phyloP scores from a whole-genome alignment of 1,139 yeast species.

The Pichia sp. region DNA sequence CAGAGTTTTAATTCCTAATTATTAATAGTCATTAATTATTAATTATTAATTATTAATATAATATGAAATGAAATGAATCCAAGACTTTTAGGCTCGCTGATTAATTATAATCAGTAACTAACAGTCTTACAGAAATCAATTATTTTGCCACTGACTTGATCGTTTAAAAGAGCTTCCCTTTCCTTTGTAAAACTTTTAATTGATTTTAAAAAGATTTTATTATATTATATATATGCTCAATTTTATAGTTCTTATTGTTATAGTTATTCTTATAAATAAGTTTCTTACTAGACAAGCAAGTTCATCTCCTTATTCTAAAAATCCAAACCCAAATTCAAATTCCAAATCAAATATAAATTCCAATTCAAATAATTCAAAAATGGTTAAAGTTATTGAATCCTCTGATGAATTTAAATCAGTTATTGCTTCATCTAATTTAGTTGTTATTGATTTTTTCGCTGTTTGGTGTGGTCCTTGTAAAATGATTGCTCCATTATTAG shows the following conservation, averaged over 20 bases:
- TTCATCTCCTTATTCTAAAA: neutral
- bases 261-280: slow-evolving; percentile 25
- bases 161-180: neutral
- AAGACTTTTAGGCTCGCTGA: too few relatives aligned
- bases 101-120: too few relatives aligned
- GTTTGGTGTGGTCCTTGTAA: slow-evolving; percentile 98
- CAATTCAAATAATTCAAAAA: slow-evolving; percentile 6
- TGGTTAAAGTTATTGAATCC: slow-evolving; percentile 34
- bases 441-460: slow-evolving; percentile 89
- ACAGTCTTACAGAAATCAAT: too few relatives aligned
- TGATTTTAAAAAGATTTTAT: too few relatives aligned
- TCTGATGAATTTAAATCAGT: slow-evolving; percentile 59
- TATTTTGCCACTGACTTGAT: neutral
- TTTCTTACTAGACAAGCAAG: slow-evolving; percentile 15
- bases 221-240: slow-evolving; percentile 19
- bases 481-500: slow-evolving; percentile 87
- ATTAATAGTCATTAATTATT: too few relatives aligned
- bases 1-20: too few relatives aligned
- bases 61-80: too few relatives aligned
- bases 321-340: neutral
- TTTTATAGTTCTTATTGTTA: slow-evolving; percentile 22
- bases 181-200: slow-evolving; percentile 8
- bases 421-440: slow-evolving; percentile 50
- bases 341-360: slow-evolving; percentile 1
- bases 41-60: too few relatives aligned